Evolutionary conservation across 129 eudicot species (phyloP).

Genomic region (Lonicera japonica): DNA sequence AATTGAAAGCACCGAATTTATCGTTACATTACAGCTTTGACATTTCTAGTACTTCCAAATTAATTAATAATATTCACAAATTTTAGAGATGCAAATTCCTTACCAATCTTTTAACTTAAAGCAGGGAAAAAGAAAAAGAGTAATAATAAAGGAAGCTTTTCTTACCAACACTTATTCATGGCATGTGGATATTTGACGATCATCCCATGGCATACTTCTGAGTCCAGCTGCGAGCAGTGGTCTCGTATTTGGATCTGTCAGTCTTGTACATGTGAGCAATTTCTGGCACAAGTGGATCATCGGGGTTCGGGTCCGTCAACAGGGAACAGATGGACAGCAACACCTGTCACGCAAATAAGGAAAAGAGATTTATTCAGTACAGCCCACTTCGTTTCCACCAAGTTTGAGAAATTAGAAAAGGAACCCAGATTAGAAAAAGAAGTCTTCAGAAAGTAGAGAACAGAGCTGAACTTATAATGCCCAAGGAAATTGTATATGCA

Average conservation of each 20-base stretch:
- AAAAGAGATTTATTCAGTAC: too few species aligned
- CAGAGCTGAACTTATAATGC: too few species aligned
- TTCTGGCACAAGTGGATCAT: slow-evolving; percentile 40
- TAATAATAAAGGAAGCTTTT: background rate
- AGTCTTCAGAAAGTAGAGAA: too few species aligned
- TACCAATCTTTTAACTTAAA: background rate
- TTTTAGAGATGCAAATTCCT: background rate
- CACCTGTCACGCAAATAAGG: slow-evolving; percentile 15
- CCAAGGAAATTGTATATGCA: too few species aligned
- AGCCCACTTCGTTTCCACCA: background rate
- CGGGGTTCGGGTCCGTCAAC: slow-evolving; percentile 38
- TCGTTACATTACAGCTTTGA: slow-evolving; percentile 9
- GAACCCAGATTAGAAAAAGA: too few species aligned
- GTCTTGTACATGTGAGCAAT: slow-evolving; percentile 46
- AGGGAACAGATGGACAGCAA: slow-evolving; percentile 40
- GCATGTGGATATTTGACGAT: background rate
- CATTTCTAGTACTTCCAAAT: background rate
- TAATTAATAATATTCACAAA: slow-evolving; percentile 4
- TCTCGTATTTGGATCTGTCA: slow-evolving; percentile 32
- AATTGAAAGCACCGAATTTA: background rate
- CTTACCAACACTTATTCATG: slow-evolving; percentile 1
- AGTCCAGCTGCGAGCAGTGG: slow-evolving; percentile 44
- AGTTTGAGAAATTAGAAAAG: background rate
- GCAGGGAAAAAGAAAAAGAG: background rate
- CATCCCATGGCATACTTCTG: slow-evolving; percentile 37